phyloP scores from a whole-genome alignment of 495 filamentous ascomycete genomes.

The Penicillium paradoxum region DNA sequence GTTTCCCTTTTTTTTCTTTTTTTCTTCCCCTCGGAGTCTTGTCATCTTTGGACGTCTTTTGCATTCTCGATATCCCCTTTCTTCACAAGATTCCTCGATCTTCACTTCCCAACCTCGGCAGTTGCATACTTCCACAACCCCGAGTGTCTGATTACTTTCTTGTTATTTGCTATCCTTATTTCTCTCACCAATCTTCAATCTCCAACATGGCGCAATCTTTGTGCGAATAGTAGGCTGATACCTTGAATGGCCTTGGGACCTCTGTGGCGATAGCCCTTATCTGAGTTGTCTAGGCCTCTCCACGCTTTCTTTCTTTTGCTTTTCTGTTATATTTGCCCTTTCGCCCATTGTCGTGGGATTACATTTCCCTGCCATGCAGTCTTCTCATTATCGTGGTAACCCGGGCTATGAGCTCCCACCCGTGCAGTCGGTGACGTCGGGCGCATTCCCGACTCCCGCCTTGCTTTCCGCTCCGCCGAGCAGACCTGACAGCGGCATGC shows the following conservation, averaged over 20 bases:
- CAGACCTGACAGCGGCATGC: conserved; percentile 40
- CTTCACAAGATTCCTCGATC: conserved; percentile 21
- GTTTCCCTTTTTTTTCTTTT: conserved; percentile 21
- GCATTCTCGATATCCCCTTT: conserved; percentile 4
- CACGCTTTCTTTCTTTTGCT: background rate
- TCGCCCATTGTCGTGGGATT: conserved; percentile 13
- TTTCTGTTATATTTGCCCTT: background rate
- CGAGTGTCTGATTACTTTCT: conserved; percentile 7
- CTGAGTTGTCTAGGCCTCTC: background rate
- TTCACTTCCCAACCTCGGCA: conserved; percentile 25
- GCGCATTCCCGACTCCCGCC: conserved; percentile 31
- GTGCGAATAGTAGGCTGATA: background rate
- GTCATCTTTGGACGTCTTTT: background rate
- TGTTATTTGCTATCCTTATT: background rate
- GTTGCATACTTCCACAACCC: conserved; percentile 17
- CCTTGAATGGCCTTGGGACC: background rate
- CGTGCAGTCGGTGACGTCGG: conserved; percentile 39
- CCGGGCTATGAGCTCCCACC: conserved; percentile 36
- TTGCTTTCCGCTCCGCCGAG: conserved; percentile 43
- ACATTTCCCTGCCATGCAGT: conserved; percentile 16
- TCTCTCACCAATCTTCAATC: background rate
- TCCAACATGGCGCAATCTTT: background rate
- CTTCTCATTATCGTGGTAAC: conserved; percentile 21
- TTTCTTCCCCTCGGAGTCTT: conserved; percentile 3
- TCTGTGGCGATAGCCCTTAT: background rate